A percentile compares a stretch with the other conserved stretches of the same genome.
Conservation (phyloP, 1,139 yeast species). For the Hansenula lynferdii region DNA sequence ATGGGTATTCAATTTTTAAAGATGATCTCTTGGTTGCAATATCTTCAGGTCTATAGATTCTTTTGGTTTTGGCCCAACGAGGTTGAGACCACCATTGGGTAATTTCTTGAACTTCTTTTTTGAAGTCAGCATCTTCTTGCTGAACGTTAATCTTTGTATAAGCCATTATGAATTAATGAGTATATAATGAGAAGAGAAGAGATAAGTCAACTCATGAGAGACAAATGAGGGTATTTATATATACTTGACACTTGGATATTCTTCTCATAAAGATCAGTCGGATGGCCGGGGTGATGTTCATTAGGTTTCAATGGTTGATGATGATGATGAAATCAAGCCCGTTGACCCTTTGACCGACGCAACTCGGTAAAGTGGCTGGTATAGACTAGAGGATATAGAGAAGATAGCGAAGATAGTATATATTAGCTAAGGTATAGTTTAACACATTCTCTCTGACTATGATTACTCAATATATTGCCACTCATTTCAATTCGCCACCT, state of each 20-base stretch:
- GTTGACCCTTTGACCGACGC: background rate
- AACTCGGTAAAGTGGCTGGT: background rate
- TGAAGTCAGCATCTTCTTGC: constrained; percentile 40
- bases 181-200: background rate
- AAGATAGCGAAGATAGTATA: background rate
- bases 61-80: constrained; percentile 84
- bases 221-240: background rate
- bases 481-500: too few species aligned
- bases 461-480: too few species aligned
- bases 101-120: constrained; percentile 67
- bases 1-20: constrained; percentile 62
- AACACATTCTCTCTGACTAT: too few species aligned
- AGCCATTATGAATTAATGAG: too few species aligned
- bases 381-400: too few species aligned
- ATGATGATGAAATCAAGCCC: too few species aligned
- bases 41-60: constrained; percentile 86
- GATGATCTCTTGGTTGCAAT: constrained; percentile 88
- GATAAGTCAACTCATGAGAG: too few species aligned
- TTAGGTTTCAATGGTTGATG: too few species aligned
- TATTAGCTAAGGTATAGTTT: too few species aligned
- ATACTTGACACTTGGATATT: too few species aligned
- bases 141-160: constrained; percentile 2
- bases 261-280: background rate
- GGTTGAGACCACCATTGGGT: constrained; percentile 90
- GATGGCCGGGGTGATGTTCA: background rate